Evolutionary conservation across 208 protist species (phyloP).

Genomic region (Phytomonas sp.): DNA sequence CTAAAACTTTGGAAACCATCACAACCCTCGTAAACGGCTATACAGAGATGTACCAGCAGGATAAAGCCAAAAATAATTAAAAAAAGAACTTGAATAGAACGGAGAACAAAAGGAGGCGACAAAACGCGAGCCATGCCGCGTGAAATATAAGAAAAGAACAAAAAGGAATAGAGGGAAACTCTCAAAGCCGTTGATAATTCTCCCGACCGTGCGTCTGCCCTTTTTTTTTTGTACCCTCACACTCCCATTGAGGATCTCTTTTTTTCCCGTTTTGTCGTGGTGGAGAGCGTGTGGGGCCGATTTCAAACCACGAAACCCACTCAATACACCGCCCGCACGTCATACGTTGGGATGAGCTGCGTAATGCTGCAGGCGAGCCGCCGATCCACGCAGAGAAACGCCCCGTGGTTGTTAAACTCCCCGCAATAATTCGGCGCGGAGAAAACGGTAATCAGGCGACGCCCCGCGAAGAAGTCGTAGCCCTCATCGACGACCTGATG

Average conservation of each 20-base stretch:
- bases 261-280: too few species aligned
- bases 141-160: neutral
- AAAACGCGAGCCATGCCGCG: neutral
- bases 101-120: neutral
- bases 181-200: too few species aligned
- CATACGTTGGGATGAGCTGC: slow-evolving; percentile 35
- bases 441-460: slow-evolving; percentile 64
- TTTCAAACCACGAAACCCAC: too few species aligned
- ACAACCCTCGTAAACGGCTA: too few species aligned
- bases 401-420: slow-evolving; percentile 66
- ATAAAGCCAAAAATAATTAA: slow-evolving; percentile 9
- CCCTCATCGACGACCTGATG: slow-evolving; percentile 93
- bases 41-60: too few species aligned
- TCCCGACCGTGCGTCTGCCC: too few species aligned
- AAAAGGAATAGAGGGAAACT: neutral
- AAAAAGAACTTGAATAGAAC: neutral
- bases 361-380: slow-evolving; percentile 71
- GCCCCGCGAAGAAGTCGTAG: slow-evolving; percentile 62
- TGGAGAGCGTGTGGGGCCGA: too few species aligned
- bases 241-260: too few species aligned
- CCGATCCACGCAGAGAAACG: slow-evolving; percentile 77
- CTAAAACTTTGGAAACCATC: too few species aligned
- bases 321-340: slow-evolving; percentile 37
- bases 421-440: slow-evolving; percentile 85
- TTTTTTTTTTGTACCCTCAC: too few species aligned